Evolutionary conservation across 2,329 filamentous ascomycete genomes (phyloP), one percentile per base, ranked within the genome.

Genomic region (Ampelomyces quisqualis): DNA sequence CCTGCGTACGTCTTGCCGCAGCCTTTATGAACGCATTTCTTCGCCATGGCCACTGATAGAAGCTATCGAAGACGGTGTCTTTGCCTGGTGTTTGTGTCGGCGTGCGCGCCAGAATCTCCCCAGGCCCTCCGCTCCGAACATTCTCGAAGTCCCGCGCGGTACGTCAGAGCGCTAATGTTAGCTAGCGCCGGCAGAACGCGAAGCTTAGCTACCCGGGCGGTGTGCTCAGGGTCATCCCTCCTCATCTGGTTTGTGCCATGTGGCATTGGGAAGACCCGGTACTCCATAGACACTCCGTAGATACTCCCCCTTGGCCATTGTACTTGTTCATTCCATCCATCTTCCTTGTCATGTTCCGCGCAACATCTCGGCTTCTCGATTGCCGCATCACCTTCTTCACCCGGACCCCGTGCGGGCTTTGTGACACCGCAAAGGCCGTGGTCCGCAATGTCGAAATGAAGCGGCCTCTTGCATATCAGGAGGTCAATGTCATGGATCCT

Each of bases 21-120:
- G 68, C 90, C 90, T 71, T 95, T 90, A 75, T 96, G 93, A 43
- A 96, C 89, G 70, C 93, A 98, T 75, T 95, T 97, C 61, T 84
- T 80, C 43, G 84, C 76, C 84, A 88, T 88, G 29, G 11, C n/a
- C n/a, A n/a, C n/a, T n/a, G n/a, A n/a, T n/a, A n/a, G n/a, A n/a
- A n/a, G n/a, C n/a, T n/a, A n/a, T n/a, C n/a, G 40, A 32, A 27
- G 35, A 31, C 35, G 49, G 35, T 44, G 45, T 29, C 38, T 23
- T 41, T 41, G 30, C n/a, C n/a, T 39, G 30, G 28, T 30, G 46
- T 32, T 45, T 38, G 31, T 30, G 30, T 22, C 32, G 47, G 31
- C 41, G 29, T 44, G 35, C 45, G 44, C 49, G 39, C 46, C 37
- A 45, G 45, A 41, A 40, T 51, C 47, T 36, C 54, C 40, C 34